A percentile compares a stretch with the other conserved stretches of the same genome.
Conservation (phyloP, 768 basidiomycete genomes). For the Xerocomellus intermedius region DNA sequence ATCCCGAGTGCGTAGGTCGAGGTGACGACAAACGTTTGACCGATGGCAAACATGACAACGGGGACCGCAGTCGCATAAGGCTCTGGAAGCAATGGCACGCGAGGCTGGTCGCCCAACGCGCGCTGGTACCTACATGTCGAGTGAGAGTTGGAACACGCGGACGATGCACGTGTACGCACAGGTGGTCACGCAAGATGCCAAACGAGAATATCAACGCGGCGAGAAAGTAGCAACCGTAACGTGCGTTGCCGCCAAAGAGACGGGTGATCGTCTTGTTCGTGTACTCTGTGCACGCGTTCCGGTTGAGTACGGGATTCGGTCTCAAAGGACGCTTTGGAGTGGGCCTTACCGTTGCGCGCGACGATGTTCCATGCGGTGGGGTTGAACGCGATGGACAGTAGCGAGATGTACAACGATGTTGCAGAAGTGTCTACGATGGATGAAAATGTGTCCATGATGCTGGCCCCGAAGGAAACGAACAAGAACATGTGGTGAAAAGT, state of each 20-base stretch:
- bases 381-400: constrained; percentile 83
- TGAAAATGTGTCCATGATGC: constrained; percentile 28
- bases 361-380: constrained; percentile 96
- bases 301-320: background rate
- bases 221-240: constrained; percentile 83
- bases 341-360: constrained; percentile 77
- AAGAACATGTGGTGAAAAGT: background rate
- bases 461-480: background rate
- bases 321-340: background rate
- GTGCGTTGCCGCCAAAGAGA: constrained; percentile 70
- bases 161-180: constrained; percentile 52
- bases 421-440: constrained; percentile 58
- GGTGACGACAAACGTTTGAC: constrained; percentile 83
- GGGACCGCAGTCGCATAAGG: constrained; percentile 63
- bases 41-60: constrained; percentile 57
- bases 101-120: constrained; percentile 78
- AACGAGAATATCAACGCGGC: constrained; percentile 80
- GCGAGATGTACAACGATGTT: constrained; percentile 59
- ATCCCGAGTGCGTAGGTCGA: constrained; percentile 90
- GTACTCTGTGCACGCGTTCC: constrained; percentile 52
- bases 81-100: constrained; percentile 58
- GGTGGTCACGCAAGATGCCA: constrained; percentile 79
- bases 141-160: background rate
- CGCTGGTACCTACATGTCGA: constrained; percentile 57
- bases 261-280: constrained; percentile 86